phyloP scores from a whole-genome alignment of 192 early-diverging fungal genomes.

The Coemansia aciculifera region DNA sequence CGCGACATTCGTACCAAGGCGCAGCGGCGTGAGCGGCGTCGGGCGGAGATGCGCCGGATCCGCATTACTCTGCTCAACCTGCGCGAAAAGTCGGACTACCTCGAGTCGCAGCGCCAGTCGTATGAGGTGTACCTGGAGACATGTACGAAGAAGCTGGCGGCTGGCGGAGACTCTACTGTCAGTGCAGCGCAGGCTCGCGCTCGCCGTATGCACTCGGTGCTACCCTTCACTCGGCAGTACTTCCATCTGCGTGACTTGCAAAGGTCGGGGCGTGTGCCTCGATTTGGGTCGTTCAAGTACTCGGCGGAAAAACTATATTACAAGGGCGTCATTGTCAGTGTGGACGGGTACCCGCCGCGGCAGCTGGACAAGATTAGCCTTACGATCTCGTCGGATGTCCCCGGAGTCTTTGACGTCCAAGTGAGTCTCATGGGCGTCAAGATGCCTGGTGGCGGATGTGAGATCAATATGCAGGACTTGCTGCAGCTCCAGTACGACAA shows the following conservation, averaged over 20 bases:
- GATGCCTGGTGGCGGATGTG: constrained; percentile 68
- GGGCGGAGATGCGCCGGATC: constrained; percentile 72
- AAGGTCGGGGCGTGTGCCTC: constrained; percentile 81
- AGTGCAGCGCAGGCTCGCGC: constrained; percentile 59
- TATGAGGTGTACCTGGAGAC: constrained; percentile 90
- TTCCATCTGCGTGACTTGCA: constrained; percentile 88
- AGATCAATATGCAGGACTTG: constrained; percentile 89
- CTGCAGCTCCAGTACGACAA: constrained; percentile 94
- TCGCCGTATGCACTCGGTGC: constrained; percentile 57
- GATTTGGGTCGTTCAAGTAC: constrained; percentile 98
- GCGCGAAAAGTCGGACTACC: constrained; percentile 78
- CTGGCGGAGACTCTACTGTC: constrained; percentile 53
- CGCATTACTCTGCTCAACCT: constrained; percentile 79
- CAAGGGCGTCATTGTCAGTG: constrained; percentile 85
- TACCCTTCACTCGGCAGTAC: constrained; percentile 94
- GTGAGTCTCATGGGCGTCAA: constrained; percentile 74
- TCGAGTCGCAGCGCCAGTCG: constrained; percentile 84
- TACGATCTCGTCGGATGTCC: constrained; percentile 88
- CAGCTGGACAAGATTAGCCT: constrained; percentile 88
- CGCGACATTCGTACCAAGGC: constrained; percentile 92
- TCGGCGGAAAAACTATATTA: constrained; percentile 89
- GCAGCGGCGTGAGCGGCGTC: constrained; percentile 72
- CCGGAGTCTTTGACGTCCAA: constrained; percentile 88
- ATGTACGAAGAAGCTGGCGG: constrained; percentile 85
- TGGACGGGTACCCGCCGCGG: constrained; percentile 79